Conservation (phyloP, 2,329 filamentous ascomycete species). For the Verticillium tricorpus region DNA sequence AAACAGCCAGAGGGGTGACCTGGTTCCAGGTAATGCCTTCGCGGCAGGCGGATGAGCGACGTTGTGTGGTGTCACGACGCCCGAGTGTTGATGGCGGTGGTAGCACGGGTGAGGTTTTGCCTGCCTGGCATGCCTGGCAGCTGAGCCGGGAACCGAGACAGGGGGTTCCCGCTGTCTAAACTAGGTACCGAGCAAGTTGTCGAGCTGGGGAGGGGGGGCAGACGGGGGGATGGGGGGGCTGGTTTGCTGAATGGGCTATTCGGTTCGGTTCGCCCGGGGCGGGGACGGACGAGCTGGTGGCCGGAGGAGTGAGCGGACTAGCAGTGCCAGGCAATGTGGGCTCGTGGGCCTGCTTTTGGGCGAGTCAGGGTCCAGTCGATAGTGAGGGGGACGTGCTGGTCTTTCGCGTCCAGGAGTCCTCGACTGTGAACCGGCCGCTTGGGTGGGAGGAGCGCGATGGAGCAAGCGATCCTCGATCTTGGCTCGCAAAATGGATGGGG, state of each 20-base stretch:
- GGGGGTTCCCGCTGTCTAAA: not conserved
- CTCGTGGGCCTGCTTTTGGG: not conserved
- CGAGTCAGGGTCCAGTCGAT: not conserved
- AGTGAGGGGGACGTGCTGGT: slow-evolving; percentile 16
- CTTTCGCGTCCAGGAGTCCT: slow-evolving; percentile 38
- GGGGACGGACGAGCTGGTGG: not conserved
- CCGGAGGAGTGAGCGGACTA: not conserved
- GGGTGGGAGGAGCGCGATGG: not conserved
- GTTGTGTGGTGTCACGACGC: not conserved
- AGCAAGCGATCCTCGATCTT: not conserved
- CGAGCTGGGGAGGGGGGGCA: not conserved
- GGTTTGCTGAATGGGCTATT: not conserved
- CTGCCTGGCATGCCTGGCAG: not conserved
- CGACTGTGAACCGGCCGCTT: not conserved
- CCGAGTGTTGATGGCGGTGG: not conserved
- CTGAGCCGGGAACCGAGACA: not conserved
- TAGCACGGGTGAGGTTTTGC: not conserved
- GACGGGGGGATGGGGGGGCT: not conserved
- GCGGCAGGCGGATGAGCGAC: not conserved
- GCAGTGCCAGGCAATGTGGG: not conserved
- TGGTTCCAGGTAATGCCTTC: no score
- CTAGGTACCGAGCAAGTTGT: not conserved
- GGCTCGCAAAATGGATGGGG: no score
- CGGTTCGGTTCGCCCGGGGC: not conserved
- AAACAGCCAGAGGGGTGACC: no score